These are phyloP conservation scores for Centrapalus pauciflorus DNA, from an alignment of 129 eudicot species.

Conservation along the genomic window DNA sequence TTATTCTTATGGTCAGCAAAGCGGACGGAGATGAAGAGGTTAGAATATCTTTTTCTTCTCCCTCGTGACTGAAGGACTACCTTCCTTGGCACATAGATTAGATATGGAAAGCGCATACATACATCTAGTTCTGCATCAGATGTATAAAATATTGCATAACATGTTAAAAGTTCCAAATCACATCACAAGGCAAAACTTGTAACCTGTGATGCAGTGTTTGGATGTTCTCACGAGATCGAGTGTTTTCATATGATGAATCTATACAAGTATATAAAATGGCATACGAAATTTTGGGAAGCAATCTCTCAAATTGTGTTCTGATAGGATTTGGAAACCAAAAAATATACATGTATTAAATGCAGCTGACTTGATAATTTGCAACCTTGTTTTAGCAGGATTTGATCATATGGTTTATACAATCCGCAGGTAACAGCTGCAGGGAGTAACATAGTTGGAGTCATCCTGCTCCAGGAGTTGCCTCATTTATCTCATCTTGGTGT, in stretches of 20 bases:
- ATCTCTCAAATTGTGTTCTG: background rate
- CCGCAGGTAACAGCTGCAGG: constrained; percentile 96
- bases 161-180: background rate
- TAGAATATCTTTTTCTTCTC: background rate
- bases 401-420: background rate
- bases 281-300: background rate
- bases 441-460: constrained; percentile 73
- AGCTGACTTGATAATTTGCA: no score
- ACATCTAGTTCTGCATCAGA: no score
- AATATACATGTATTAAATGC: no score
- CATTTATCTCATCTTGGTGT: constrained; percentile 99
- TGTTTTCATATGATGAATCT: background rate
- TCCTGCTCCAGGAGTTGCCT: constrained; percentile 94
- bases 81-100: no score
- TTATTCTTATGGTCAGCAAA: constrained; percentile 81
- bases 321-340: no score
- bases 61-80: no score
- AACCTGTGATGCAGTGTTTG: background rate
- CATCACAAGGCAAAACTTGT: no score
- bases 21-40: constrained; percentile 99
- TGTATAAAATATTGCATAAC: no score
- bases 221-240: background rate
- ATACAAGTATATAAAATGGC: background rate
- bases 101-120: no score
- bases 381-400: background rate